Evolutionary conservation across 73 alveolate genomes (phyloP).

Genomic region (Paramecium octaurelia): DNA sequence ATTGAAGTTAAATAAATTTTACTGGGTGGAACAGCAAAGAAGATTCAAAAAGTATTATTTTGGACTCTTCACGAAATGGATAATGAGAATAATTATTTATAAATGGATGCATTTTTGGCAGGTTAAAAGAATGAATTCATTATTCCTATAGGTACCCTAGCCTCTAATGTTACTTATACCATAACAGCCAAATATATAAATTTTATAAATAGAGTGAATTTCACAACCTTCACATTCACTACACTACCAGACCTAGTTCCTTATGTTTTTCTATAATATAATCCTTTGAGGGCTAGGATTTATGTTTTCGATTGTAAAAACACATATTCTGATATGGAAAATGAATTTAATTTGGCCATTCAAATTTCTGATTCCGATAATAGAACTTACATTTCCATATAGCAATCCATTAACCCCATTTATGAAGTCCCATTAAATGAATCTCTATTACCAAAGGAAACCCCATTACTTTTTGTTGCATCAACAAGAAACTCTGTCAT

Average conservation of each 20-base stretch:
- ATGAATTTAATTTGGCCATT: not conserved
- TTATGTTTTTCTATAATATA: not conserved
- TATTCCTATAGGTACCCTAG: not conserved
- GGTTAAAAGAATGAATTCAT: not conserved
- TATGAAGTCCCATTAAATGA: not conserved
- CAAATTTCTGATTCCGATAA: not conserved
- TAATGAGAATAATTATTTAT: not conserved
- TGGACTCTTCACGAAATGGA: not conserved
- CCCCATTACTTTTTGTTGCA: not conserved
- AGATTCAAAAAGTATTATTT: not conserved
- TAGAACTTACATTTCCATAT: not conserved
- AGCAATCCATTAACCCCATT: not conserved
- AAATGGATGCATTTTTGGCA: not conserved
- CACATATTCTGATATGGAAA: not conserved
- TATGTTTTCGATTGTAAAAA: not conserved
- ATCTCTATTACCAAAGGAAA: not conserved
- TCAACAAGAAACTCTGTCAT: not conserved
- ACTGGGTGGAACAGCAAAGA: not conserved
- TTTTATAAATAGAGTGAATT: not conserved
- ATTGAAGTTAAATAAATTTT: not conserved
- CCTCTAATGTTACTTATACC: not conserved
- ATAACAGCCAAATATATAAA: not conserved
- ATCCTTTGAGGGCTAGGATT: not conserved
- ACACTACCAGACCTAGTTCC: not conserved
- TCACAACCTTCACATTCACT: not conserved